Conservation (phyloP, 2,329 filamentous ascomycete genomes). For the Aspergillus clavatus region DNA sequence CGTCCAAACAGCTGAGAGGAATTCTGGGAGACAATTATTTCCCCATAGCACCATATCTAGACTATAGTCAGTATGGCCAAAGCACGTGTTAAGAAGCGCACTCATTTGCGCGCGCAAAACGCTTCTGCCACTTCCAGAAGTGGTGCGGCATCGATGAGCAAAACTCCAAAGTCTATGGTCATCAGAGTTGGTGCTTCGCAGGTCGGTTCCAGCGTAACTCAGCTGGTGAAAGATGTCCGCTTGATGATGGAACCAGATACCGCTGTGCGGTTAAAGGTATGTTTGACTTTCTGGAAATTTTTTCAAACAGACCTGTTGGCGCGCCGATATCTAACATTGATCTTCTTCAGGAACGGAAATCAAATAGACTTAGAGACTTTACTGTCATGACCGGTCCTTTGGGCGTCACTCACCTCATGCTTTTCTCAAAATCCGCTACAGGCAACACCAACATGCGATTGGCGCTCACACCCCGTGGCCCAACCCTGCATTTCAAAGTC, state of each 20-base stretch:
- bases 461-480: conserved; percentile 80
- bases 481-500: conserved; percentile 89
- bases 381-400: conserved; percentile 92
- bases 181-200: conserved; percentile 94
- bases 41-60: conserved; percentile 1
- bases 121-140: conserved; percentile 47
- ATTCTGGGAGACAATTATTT: conserved; percentile 5
- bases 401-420: conserved; percentile 84
- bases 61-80: conserved; percentile 60
- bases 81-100: conserved; percentile 80
- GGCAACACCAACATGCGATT: conserved; percentile 92
- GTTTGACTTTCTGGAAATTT: conserved; percentile 1
- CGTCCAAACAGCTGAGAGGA: conserved; percentile 10
- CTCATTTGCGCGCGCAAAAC: conserved; percentile 66
- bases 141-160: conserved; percentile 58
- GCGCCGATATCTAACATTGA: neutral
- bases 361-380: conserved; percentile 86
- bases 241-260: conserved; percentile 95
- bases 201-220: conserved; percentile 84
- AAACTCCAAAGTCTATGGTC: conserved; percentile 92
- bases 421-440: conserved; percentile 83
- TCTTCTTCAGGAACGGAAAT: conserved; percentile 62
- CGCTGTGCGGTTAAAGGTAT: conserved; percentile 71
- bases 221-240: conserved; percentile 86
- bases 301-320: neutral